Base-by-base conservation (phyloP, 768 basidiomycete species). In the Leccinum boreale region DNA sequence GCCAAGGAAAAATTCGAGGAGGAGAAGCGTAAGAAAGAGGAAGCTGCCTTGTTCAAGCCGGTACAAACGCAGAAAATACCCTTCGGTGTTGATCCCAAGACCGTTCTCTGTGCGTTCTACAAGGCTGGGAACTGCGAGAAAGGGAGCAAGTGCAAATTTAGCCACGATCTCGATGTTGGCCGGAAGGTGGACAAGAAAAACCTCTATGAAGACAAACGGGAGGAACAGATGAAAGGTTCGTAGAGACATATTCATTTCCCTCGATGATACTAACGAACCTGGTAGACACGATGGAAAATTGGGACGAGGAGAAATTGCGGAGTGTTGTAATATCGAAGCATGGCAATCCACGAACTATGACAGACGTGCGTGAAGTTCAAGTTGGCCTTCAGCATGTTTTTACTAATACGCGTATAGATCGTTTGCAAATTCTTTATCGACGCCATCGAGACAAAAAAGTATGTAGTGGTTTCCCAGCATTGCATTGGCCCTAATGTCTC, bases 351-450 rank as follows among this genome's bases (percentile, higher is more conserved):
- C 83, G 87, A 63, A 96, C 92, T 24, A 89, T 87, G 3, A 98
- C 96, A 36, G 96, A 98, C 69, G 92, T 94, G 65, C 57, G 79
- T 71, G 26, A 51, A 19, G 42, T 19, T 44, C 42, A 47, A 39
- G 14, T 15, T 51, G 50, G 9, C 23, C n/a, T 35, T 59, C 23
- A 50, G 52, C 50, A 23, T 45, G 23, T 7, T 47, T 50, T 31
- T 56, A 33, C 50, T 68, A 45, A 66, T 23, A 21, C 50, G 31
- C 42, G 24, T 45, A 19, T 60, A 96, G 91, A 97, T 99, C 68
- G 96, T 99, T 4, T 99, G 97, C 86, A 98, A 96, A 74, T 85
- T 77, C 77, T 99, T 99, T 70, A 90, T 99, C 65, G 87, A 96
- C 68, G 96, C 97, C 48, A 96, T 99, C 70, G 97, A 99, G 72